phyloP scores from a whole-genome alignment of 257 asterid genomes.

The Penstemon barbatus region DNA sequence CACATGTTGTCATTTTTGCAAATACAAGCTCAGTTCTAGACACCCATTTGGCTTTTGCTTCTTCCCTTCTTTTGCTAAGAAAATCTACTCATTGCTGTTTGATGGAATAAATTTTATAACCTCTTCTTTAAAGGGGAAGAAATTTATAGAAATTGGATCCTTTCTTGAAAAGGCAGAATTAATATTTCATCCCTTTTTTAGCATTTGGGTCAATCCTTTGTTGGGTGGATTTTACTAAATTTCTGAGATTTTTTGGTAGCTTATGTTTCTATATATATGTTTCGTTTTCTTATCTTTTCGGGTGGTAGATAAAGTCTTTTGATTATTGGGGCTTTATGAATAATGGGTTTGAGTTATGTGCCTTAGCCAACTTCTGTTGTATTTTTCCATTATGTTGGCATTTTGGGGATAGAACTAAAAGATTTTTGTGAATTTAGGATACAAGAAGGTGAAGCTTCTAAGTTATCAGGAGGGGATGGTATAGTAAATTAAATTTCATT shows the following conservation, averaged over 20 bases:
- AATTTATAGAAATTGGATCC: slow-evolving; percentile 7
- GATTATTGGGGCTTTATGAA: background rate
- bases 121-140: slow-evolving; percentile 24
- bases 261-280: no score
- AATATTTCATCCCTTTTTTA: background rate
- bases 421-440: slow-evolving; percentile 18
- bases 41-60: slow-evolving; percentile 48
- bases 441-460: slow-evolving; percentile 24
- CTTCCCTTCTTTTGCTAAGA: slow-evolving; percentile 44
- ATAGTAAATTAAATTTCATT: slow-evolving; percentile 15
- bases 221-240: background rate
- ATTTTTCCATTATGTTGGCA: slow-evolving; percentile 11
- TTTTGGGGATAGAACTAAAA: slow-evolving; percentile 12
- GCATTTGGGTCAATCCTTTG: background rate
- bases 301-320: background rate
- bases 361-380: background rate
- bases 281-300: background rate
- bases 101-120: slow-evolving; percentile 10
- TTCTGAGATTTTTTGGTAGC: background rate
- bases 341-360: background rate
- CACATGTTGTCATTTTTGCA: slow-evolving; percentile 18
- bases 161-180: slow-evolving; percentile 4
- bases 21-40: slow-evolving; percentile 34
- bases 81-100: slow-evolving; percentile 28
- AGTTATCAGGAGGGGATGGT: slow-evolving; percentile 25